Conservation (phyloP, 1,284 basidiomycete genomes). For the Tranzscheliella williamsii region DNA sequence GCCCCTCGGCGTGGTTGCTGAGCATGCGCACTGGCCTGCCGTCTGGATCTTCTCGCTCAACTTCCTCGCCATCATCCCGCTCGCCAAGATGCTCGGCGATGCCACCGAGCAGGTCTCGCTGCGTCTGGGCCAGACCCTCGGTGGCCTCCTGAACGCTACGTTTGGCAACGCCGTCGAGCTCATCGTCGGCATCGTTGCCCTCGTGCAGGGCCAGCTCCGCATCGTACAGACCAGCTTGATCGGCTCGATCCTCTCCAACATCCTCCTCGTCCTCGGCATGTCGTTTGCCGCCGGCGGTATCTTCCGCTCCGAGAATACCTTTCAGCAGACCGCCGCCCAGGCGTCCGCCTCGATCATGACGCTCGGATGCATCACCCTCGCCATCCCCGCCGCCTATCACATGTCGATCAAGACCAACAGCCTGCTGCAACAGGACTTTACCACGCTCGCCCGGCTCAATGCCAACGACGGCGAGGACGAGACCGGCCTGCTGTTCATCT, state of each 20-base stretch:
- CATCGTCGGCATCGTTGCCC: slow-evolving; percentile 70
- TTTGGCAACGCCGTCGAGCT: slow-evolving; percentile 60
- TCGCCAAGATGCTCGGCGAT: slow-evolving; percentile 60
- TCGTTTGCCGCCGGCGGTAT: slow-evolving; percentile 60
- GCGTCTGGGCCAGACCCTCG: slow-evolving; percentile 55
- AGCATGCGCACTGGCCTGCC: slow-evolving; percentile 52
- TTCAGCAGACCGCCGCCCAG: slow-evolving; percentile 59
- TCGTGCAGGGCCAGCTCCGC: slow-evolving; percentile 69
- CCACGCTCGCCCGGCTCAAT: slow-evolving; percentile 27
- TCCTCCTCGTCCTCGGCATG: slow-evolving; percentile 57
- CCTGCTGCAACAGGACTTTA: slow-evolving; percentile 53
- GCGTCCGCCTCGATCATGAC: slow-evolving; percentile 71
- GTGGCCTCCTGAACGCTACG: slow-evolving; percentile 59
- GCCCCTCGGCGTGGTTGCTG: slow-evolving; percentile 55
- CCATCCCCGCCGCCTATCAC: slow-evolving; percentile 87
- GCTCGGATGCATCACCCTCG: slow-evolving; percentile 82
- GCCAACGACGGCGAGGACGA: slow-evolving; percentile 12
- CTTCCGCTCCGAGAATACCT: slow-evolving; percentile 49
- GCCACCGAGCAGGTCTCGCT: slow-evolving; percentile 57
- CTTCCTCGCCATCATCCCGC: slow-evolving; percentile 59
- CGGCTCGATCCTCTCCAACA: slow-evolving; percentile 57
- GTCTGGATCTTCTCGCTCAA: slow-evolving; percentile 56
- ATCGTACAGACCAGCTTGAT: slow-evolving; percentile 59
- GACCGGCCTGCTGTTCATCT: slow-evolving; percentile 56
- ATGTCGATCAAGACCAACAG: slow-evolving; percentile 38